Evolutionary conservation across 2,329 filamentous ascomycete genomes (phyloP).

Genomic region (Coniochaeta prunicola): DNA sequence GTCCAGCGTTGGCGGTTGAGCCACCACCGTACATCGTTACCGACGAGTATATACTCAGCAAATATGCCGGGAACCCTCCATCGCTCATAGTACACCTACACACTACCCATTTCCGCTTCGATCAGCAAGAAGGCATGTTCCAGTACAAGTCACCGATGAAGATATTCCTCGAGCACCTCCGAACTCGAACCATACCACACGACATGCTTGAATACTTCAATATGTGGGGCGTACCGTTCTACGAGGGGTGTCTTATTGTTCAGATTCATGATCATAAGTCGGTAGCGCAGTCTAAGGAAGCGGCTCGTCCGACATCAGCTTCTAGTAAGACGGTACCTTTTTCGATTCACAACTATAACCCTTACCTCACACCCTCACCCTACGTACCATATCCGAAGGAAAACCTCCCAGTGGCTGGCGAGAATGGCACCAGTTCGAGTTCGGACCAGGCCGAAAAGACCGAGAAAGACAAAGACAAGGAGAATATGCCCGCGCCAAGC

Average conservation of each 20-base stretch:
- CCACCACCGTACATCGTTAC: conserved; percentile 60
- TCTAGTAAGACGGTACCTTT: conserved; percentile 61
- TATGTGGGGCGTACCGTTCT: conserved; percentile 68
- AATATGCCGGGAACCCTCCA: conserved; percentile 59
- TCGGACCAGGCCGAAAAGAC: conserved; percentile 31
- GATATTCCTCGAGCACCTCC: conserved; percentile 69
- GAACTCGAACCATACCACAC: conserved; percentile 72
- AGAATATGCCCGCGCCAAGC: conserved; percentile 47
- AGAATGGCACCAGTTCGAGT: conserved; percentile 16
- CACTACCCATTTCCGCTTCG: conserved; percentile 81
- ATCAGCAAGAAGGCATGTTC: conserved; percentile 89
- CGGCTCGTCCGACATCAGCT: conserved; percentile 42
- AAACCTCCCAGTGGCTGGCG: conserved; percentile 19
- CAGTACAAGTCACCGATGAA: conserved; percentile 89
- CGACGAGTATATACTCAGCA: conserved; percentile 72
- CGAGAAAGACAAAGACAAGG: conserved; percentile 43
- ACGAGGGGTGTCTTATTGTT: conserved; percentile 92
- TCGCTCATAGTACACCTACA: conserved; percentile 85
- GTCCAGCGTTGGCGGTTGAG: conserved; percentile 28
- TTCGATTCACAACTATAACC: conserved; percentile 89
- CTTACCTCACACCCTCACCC: conserved; percentile 82
- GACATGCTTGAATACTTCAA: conserved; percentile 78
- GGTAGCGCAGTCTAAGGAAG: conserved; percentile 51
- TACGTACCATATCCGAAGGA: conserved; percentile 68
- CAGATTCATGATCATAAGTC: conserved; percentile 86